A percentile compares a stretch with the other conserved stretches of the same genome.
phyloP scores from a whole-genome alignment of 495 filamentous ascomycete genomes.

The Friedmanniomyces simplex region DNA sequence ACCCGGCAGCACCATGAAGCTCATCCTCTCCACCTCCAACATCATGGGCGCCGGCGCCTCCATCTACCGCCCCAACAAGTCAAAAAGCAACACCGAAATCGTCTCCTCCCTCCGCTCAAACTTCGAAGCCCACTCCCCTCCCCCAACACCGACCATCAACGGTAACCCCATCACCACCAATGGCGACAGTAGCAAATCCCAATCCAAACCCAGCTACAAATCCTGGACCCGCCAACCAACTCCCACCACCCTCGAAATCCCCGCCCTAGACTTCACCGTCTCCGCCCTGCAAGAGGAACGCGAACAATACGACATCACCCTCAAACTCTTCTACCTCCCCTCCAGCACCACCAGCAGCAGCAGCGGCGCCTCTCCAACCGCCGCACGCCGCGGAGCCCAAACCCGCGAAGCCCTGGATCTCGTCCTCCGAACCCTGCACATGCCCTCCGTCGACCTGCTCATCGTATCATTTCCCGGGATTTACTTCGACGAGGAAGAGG shows the following conservation, averaged over 20 bases:
- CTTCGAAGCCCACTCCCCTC: slow-evolving; percentile 44
- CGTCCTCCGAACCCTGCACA: slow-evolving; percentile 66
- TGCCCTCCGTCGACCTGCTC: slow-evolving; percentile 69
- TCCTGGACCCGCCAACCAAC: slow-evolving; percentile 57
- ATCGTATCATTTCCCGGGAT: slow-evolving; percentile 91
- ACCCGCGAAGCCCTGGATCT: slow-evolving; percentile 66
- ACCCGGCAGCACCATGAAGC: slow-evolving; percentile 48
- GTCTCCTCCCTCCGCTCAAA: slow-evolving; percentile 74
- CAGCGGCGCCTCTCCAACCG: too few species aligned
- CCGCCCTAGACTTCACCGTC: slow-evolving; percentile 59
- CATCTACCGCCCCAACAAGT: slow-evolving; percentile 59
- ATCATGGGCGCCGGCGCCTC: slow-evolving; percentile 74
- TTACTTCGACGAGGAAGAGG: slow-evolving; percentile 74
- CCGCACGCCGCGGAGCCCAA: slow-evolving; percentile 50
- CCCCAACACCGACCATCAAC: not conserved
- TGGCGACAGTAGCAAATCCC: slow-evolving; percentile 4
- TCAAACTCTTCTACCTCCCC: slow-evolving; percentile 86
- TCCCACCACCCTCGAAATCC: slow-evolving; percentile 57
- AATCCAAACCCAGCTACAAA: slow-evolving; percentile 23
- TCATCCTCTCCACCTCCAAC: slow-evolving; percentile 87
- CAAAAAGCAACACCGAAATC: slow-evolving; percentile 81
- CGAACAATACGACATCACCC: slow-evolving; percentile 79
- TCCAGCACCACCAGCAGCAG: slow-evolving; percentile 33
- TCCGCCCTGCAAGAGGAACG: slow-evolving; percentile 67
- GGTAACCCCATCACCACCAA: not conserved